These are phyloP conservation scores for Barnettozyma wickerhamii DNA, from an alignment of 805 yeast species.

Conservation along the genomic window DNA sequence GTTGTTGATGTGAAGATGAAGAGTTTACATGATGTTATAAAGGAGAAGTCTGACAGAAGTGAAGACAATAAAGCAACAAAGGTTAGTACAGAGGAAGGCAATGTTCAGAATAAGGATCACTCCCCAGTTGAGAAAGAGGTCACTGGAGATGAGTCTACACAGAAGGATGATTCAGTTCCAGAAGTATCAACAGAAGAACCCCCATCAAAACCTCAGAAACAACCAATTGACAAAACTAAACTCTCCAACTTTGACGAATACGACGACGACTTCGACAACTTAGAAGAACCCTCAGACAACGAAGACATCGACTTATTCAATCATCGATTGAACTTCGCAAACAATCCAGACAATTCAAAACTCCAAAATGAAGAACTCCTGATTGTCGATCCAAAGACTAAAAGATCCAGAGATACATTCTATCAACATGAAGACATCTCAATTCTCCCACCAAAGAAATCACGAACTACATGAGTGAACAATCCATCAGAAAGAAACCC, in stretches of 20 bases:
- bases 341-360: slow-evolving; percentile 10
- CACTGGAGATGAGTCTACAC: too few species aligned
- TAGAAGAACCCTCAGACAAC: slow-evolving; percentile 20
- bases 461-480: not conserved
- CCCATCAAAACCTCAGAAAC: slow-evolving; percentile 27
- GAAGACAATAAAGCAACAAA: too few species aligned
- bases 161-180: too few species aligned
- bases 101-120: too few species aligned
- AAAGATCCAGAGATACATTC: slow-evolving; percentile 7
- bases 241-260: slow-evolving; percentile 2
- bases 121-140: too few species aligned
- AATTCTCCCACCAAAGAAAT: not conserved
- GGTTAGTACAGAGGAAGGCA: too few species aligned
- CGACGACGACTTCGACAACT: slow-evolving; percentile 22
- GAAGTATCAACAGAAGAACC: slow-evolving; percentile 15
- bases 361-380: slow-evolving; percentile 18
- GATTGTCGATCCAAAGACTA: slow-evolving; percentile 14
- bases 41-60: slow-evolving; percentile 15
- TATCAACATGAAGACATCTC: not conserved
- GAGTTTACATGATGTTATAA: slow-evolving; percentile 37
- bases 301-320: slow-evolving; percentile 15
- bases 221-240: slow-evolving; percentile 12
- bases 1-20: slow-evolving; percentile 34
- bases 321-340: slow-evolving; percentile 18
- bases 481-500: too few species aligned